A percentile compares a stretch with the other conserved stretches of the same genome.
phyloP scores from a whole-genome alignment of 179 eudicot species.

The Sideroxylon spinosum region DNA sequence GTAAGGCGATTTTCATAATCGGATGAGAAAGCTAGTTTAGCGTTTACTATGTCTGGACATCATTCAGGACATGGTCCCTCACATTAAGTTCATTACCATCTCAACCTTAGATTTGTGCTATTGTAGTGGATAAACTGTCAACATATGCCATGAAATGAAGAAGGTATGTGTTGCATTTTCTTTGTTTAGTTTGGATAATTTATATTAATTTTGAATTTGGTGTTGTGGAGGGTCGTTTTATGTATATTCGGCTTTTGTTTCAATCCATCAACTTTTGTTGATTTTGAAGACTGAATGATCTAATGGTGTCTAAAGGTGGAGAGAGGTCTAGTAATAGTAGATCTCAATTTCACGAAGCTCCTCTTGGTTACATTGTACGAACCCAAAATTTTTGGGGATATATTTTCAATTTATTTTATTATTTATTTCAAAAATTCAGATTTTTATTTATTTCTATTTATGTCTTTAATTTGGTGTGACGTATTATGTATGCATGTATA shows the following conservation, averaged over 20 bases:
- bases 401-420: too few relatives aligned
- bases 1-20: constrained; percentile 45
- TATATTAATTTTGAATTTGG: too few relatives aligned
- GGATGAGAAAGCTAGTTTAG: constrained; percentile 47
- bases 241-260: too few relatives aligned
- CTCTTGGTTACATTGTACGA: constrained; percentile 40
- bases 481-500: too few relatives aligned
- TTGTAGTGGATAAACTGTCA: constrained; percentile 24
- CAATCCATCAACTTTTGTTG: too few relatives aligned
- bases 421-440: too few relatives aligned
- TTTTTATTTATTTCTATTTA: too few relatives aligned
- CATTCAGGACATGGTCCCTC: constrained; percentile 32
- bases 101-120: constrained; percentile 47
- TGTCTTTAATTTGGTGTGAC: too few relatives aligned
- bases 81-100: constrained; percentile 38
- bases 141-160: constrained; percentile 46
- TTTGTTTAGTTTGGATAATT: too few relatives aligned
- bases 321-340: constrained; percentile 41
- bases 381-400: too few relatives aligned
- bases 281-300: constrained; percentile 50
- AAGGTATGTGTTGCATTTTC: too few relatives aligned
- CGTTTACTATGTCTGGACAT: constrained; percentile 38
- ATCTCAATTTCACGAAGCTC: constrained; percentile 32
- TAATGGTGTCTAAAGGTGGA: constrained; percentile 63
- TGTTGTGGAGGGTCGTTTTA: too few relatives aligned